phyloP scores from a whole-genome alignment of 2,329 filamentous ascomycete species.

The Diaporthe longicolla region DNA sequence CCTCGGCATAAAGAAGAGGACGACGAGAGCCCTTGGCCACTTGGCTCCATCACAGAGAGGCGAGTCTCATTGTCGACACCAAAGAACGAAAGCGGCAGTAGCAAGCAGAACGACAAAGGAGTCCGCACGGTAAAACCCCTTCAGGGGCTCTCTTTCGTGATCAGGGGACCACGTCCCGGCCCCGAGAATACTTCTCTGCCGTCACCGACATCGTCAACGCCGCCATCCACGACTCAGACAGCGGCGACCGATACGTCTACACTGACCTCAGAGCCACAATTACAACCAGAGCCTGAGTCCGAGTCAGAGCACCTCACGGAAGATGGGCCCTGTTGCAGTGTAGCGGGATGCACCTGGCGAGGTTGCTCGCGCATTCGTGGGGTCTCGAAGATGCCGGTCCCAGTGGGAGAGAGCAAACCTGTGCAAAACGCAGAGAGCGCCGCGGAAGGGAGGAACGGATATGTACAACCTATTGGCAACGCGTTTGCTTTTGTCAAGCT shows the following conservation, averaged over 20 bases:
- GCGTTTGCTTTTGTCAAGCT: not conserved
- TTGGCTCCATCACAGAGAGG: not conserved
- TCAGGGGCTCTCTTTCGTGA: not conserved
- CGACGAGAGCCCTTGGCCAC: not conserved
- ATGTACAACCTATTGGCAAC: not conserved
- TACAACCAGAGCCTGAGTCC: not conserved
- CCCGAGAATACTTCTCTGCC: not conserved
- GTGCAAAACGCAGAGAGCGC: not conserved
- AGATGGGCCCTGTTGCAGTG: not conserved
- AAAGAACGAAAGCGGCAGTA: not conserved
- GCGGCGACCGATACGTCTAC: not conserved
- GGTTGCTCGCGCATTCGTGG: conserved; percentile 20
- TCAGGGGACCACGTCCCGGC: not conserved
- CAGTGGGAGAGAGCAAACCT: not conserved
- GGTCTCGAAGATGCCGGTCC: not conserved
- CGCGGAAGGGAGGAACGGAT: not conserved
- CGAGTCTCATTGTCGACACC: not conserved
- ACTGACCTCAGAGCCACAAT: not conserved
- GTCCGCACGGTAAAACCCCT: too few relatives aligned
- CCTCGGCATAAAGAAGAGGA: not conserved
- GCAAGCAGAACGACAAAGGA: not conserved
- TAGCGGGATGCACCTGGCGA: not conserved
- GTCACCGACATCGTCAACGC: not conserved
- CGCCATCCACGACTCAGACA: not conserved
- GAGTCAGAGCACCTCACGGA: not conserved